Conservation (phyloP, 73 alveolate species). For the Effrenium voratum region DNA sequence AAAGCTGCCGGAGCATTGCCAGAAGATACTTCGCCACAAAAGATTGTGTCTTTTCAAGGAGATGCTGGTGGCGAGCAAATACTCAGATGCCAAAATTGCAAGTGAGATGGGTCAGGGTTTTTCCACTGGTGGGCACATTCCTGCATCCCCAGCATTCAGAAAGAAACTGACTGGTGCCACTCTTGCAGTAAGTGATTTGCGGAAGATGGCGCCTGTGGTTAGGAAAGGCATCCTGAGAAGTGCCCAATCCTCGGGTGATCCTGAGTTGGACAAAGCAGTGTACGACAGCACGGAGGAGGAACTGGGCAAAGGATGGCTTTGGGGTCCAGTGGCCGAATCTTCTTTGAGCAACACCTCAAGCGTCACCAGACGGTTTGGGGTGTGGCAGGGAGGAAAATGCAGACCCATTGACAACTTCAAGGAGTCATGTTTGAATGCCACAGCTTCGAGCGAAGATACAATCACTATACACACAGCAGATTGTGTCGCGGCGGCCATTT, state of each 20-base stretch:
- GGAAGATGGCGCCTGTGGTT: neutral
- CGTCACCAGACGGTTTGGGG: neutral
- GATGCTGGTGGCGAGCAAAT: neutral
- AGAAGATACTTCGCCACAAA: neutral
- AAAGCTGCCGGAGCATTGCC: neutral
- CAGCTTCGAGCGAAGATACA: neutral
- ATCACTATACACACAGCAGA: neutral
- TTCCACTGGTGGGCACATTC: neutral
- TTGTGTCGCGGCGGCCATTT: neutral
- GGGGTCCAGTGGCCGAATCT: neutral
- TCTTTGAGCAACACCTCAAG: neutral
- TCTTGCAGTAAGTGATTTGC: neutral
- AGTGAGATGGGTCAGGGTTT: neutral
- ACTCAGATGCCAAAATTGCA: neutral
- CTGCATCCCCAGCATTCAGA: neutral
- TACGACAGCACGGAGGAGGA: neutral
- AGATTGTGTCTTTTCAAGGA: neutral
- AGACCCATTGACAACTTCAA: neutral
- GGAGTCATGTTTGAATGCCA: neutral
- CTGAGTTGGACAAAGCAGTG: neutral
- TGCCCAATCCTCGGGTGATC: neutral
- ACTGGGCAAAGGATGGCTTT: neutral
- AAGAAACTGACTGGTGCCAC: neutral
- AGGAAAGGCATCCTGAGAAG: neutral
- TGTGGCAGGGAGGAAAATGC: neutral